Percentiles rank a stretch among this genome's conserved stretches.
Conservation (phyloP, 805 yeast species). For the Tetrapisispora nanseiensis region DNA sequence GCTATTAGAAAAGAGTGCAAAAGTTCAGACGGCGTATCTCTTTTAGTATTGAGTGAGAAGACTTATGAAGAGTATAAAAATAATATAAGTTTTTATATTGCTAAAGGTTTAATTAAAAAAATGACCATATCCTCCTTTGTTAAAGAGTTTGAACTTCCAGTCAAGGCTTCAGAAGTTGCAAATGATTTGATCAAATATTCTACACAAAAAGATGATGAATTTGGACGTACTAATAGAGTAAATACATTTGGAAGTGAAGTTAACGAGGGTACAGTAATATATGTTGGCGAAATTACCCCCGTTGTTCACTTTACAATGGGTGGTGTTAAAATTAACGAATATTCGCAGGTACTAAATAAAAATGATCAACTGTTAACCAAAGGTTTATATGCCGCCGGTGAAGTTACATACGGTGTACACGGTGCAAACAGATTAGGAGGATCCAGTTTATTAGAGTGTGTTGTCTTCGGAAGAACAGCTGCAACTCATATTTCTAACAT, state of each 20-base stretch:
- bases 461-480: conserved; percentile 48
- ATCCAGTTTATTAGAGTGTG: conserved; percentile 48
- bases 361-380: conserved; percentile 27
- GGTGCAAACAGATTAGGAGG: conserved; percentile 57
- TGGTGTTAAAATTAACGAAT: conserved; percentile 47
- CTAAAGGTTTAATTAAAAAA: conserved; percentile 30
- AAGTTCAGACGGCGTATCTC: conserved; percentile 25
- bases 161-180: conserved; percentile 17
- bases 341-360: conserved; percentile 34
- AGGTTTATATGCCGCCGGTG: conserved; percentile 56
- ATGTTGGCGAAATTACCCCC: conserved; percentile 47
- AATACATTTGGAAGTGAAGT: conserved; percentile 26
- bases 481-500: conserved; percentile 26
- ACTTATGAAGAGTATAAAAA: conserved; percentile 37
- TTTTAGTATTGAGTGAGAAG: conserved; percentile 33
- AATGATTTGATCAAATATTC: conserved; percentile 18
- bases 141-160: conserved; percentile 16
- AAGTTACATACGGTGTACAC: conserved; percentile 60
- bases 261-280: conserved; percentile 26
- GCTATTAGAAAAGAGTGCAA: conserved; percentile 31
- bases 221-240: conserved; percentile 29
- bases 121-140: conserved; percentile 26
- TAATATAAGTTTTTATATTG: conserved; percentile 44
- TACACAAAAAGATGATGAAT: conserved; percentile 24
- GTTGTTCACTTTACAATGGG: conserved; percentile 63